phyloP scores from a whole-genome alignment of 2,329 filamentous ascomycete genomes.

The Colletotrichum karsti region DNA sequence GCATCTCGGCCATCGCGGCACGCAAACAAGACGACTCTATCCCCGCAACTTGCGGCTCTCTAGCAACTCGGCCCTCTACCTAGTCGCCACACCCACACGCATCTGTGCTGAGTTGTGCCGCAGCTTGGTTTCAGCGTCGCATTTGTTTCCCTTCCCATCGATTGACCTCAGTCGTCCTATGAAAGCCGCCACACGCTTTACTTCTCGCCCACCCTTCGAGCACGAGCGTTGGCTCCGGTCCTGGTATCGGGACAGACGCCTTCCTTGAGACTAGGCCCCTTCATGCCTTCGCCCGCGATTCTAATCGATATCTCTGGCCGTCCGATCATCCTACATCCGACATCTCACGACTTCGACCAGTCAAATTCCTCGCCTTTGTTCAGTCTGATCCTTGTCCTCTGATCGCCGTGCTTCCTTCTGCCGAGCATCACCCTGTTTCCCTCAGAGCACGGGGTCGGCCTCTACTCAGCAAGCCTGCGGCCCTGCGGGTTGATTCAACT shows the following conservation, averaged over 20 bases:
- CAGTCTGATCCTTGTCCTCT: constrained; percentile 20
- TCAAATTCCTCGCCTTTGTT: neutral
- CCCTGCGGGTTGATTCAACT: constrained; percentile 11
- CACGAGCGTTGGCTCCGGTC: constrained; percentile 17
- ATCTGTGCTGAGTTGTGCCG: constrained; percentile 29
- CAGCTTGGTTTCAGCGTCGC: constrained; percentile 28
- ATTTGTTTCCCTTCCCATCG: constrained; percentile 25
- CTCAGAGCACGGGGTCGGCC: neutral
- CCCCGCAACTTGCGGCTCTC: constrained; percentile 17
- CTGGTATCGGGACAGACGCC: neutral
- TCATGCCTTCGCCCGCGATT: constrained; percentile 21
- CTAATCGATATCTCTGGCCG: neutral
- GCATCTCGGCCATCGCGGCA: constrained; percentile 2
- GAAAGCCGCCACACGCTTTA: neutral
- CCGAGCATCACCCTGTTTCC: constrained; percentile 21
- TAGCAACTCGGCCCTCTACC: constrained; percentile 1
- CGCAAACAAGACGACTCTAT: neutral
- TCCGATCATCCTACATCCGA: constrained; percentile 15
- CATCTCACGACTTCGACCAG: constrained; percentile 12
- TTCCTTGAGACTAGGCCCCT: constrained; percentile 20
- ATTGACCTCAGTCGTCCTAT: constrained; percentile 13
- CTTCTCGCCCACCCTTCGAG: neutral
- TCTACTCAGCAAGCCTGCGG: constrained; percentile 2
- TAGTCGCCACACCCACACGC: constrained; percentile 25
- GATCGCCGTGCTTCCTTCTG: constrained; percentile 4